Base-by-base conservation (phyloP, 768 basidiomycete species). In the Trametes meyenii region DNA sequence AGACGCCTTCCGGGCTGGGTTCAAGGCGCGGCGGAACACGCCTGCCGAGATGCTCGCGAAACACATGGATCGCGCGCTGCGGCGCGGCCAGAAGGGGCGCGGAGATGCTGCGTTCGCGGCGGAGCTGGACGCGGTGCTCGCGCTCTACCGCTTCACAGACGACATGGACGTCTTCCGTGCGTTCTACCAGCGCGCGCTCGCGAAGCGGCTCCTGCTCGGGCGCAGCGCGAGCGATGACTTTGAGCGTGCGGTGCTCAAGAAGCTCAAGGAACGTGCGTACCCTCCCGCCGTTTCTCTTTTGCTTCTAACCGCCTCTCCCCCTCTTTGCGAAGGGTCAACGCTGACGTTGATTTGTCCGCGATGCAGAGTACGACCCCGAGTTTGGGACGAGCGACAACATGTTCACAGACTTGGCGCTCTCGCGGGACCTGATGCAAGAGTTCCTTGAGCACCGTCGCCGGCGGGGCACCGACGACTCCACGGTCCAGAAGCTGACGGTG, bases 11-110 rank as follows among this genome's bases (percentile, higher is more conserved):
- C 73, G 81, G 3, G 76, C 68, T 29, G 92, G 89, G 23, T 94
- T 95, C 78, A 87, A 87, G 71, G 80, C 83, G 2, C 84, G 89
- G 44, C 82, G 86, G 29, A 88, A 85, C 69, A 94, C 92, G 69
- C 93, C 94, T 7, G 94, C 95, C 0, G 94, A 96, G 74, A 87
- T 94, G 85, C 89, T 96, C 55, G 97, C 97, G 16, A 94, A 91
- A 71, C 85, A 94, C 72, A 79, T 98, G 50, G 96, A 98, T 74
- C 82, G 80, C 50, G 84, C 88, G 21, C 90, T 98, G 89, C 84
- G 95, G 46, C 85, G 84, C 60, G 96, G 96, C 0, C 94, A 96
- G 72, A 86, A 87, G 36, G 79, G 82, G 11, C 76, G 81, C 55
- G 82, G 80, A 33, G 89, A 94, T 59, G 75, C 71, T 14, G 83